Evolutionary conservation across 2,329 filamentous ascomycete genomes (phyloP).

Genomic region (Sclerotinia nivalis): DNA sequence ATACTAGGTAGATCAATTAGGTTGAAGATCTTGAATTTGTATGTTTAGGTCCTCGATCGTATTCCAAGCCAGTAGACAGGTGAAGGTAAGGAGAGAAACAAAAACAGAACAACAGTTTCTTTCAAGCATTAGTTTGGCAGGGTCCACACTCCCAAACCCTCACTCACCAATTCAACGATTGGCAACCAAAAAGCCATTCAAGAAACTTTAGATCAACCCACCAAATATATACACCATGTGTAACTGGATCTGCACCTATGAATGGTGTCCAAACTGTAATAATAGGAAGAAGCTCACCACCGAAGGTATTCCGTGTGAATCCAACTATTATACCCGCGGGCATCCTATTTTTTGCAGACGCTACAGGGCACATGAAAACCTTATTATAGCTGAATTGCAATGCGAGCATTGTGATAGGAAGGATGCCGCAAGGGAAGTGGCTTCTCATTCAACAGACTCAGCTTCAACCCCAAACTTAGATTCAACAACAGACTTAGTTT

Average conservation of each 20-base stretch:
- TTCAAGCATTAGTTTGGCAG: background rate
- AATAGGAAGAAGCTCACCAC: background rate
- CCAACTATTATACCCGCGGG: background rate
- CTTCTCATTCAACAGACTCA: no score
- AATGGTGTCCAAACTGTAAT: background rate
- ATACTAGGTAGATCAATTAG: background rate
- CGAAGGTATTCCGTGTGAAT: background rate
- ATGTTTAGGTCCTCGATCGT: background rate
- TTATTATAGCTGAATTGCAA: background rate
- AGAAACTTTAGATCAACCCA: background rate
- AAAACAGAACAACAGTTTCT: background rate
- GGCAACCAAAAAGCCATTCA: background rate
- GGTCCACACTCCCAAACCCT: background rate
- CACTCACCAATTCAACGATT: background rate
- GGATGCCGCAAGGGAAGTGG: no score
- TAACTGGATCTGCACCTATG: background rate
- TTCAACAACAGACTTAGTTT: no score
- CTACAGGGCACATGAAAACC: background rate
- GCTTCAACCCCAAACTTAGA: no score
- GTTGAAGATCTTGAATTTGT: background rate
- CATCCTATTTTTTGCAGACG: fast-evolving
- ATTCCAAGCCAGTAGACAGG: background rate
- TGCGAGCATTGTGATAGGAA: background rate
- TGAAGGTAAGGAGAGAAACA: background rate
- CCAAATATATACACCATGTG: constrained; percentile 1